Conservation (phyloP, 2,329 filamentous ascomycete genomes). For the Trichoderma brevicompactum region DNA sequence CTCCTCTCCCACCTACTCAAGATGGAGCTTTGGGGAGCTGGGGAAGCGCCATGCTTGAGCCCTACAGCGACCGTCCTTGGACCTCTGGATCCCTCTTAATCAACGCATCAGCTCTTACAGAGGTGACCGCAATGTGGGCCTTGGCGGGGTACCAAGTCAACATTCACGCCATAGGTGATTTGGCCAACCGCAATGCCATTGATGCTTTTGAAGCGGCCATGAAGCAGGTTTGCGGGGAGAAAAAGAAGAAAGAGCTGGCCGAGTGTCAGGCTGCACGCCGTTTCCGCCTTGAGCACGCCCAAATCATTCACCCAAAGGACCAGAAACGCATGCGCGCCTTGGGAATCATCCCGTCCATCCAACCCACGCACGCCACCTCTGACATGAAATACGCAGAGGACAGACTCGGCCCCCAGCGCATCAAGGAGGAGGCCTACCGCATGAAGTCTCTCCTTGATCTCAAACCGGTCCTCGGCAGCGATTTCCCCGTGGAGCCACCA, state of each 20-base stretch:
- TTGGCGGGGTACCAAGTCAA: conserved; percentile 68
- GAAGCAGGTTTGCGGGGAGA: conserved; percentile 53
- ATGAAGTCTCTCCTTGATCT: conserved; percentile 65
- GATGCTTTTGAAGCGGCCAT: conserved; percentile 65
- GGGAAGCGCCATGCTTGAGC: conserved; percentile 73
- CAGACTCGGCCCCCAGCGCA: conserved; percentile 62
- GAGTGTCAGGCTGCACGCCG: conserved; percentile 59
- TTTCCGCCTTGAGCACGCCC: conserved; percentile 72
- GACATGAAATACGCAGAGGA: conserved; percentile 69
- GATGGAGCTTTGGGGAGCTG: conserved; percentile 73
- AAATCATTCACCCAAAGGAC: conserved; percentile 70
- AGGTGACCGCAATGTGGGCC: conserved; percentile 62
- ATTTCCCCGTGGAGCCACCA: conserved; percentile 73
- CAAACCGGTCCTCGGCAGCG: conserved; percentile 64
- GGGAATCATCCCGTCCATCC: conserved; percentile 69
- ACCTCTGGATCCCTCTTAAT: conserved; percentile 68
- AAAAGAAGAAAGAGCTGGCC: conserved; percentile 39
- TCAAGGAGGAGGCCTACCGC: conserved; percentile 63
- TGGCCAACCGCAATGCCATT: conserved; percentile 67
- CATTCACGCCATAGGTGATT: conserved; percentile 73
- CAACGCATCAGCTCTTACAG: conserved; percentile 61
- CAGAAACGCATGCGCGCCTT: conserved; percentile 62
- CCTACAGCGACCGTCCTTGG: conserved; percentile 66
- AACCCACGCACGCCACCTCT: conserved; percentile 73
- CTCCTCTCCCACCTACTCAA: conserved; percentile 35